Conservation (phyloP, 345 rosid species). For the Hibiscus tridactylites region DNA sequence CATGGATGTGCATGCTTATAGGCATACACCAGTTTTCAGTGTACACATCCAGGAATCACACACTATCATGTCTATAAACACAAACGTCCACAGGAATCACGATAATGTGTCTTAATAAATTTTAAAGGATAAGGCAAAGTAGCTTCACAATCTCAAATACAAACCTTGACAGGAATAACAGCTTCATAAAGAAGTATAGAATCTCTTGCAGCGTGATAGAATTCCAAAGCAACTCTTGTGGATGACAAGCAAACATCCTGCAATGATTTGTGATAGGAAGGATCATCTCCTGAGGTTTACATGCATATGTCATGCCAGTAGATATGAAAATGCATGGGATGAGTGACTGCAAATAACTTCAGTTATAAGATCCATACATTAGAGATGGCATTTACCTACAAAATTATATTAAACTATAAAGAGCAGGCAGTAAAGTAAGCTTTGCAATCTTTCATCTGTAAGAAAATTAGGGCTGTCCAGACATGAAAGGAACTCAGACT, state of each 20-base stretch:
- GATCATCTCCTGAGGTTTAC: constrained; percentile 13
- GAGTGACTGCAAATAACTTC: neutral
- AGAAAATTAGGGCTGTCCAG: neutral
- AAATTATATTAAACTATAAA: neutral
- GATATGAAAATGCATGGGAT: neutral
- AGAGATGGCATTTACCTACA: neutral
- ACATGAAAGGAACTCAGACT: neutral
- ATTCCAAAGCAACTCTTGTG: constrained; percentile 74
- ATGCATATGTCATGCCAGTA: neutral
- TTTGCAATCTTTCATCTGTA: neutral
- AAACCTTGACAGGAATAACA: constrained; percentile 84
- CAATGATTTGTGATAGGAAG: constrained; percentile 15
- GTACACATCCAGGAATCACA: neutral
- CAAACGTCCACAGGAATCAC: neutral
- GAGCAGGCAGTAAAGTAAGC: neutral
- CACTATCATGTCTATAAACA: neutral
- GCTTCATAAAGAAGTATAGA: constrained; percentile 84
- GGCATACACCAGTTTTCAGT: neutral
- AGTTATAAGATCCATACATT: neutral
- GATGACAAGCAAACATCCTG: constrained; percentile 90
- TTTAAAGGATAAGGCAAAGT: neutral
- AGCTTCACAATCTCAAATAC: constrained; percentile 20
- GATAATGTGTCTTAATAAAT: neutral
- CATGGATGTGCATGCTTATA: neutral
- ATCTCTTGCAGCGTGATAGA: constrained; percentile 83